Evolutionary conservation across 176 grass and related monocot genomes (phyloP), one percentile per base, ranked within the genome.

Genomic region (Phyllostachys edulis): DNA sequence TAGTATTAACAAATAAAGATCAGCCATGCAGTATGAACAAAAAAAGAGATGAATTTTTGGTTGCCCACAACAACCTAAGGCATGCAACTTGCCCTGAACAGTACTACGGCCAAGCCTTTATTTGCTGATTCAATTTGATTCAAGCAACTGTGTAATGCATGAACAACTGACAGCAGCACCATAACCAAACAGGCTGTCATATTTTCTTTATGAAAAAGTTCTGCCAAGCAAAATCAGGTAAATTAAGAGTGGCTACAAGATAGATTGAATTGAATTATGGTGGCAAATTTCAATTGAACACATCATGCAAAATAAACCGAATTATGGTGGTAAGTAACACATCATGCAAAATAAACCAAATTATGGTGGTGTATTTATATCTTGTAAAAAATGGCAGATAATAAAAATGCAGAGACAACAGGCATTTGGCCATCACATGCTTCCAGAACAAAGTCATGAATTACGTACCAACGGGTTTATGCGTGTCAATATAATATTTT

Each of bases 401-500:
- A 68, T 41, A 62, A 37, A 50, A 38, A 77, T 7, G 42, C 62
- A 73, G 16, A 50, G 34, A 41, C 18, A 69, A 21, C 21, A 41
- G 21, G 34, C 3, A 36, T 79, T 49, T 62, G 11, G 24, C 32
- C 42, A 87, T 69, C 50, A 32, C 16, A 70, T 59, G 13, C 45
- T 44, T 29, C 24, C 17, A 79, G 9, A 50, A 64, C 8, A 84
- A 75, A 51, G 42, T 63, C 20, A 71, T 34, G 64, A 78, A 75
- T 49, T 71, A 79, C 86, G 0, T 88, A 88, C 86, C 66, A 6
- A 71, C 71, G 80, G 86, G 85, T 95, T 93, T 89, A 98, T 92
- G 39, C 93, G 90, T 73, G 96, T 98, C 71, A 98, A 77, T 76
- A 98, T 88, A 63, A 98, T 95, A 77, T 87, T 92, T 81, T 86